A percentile compares a stretch with the other conserved stretches of the same genome.
Evolutionary conservation across 176 grass and related monocot genomes (phyloP).

Genomic region (Puya raimondii): DNA sequence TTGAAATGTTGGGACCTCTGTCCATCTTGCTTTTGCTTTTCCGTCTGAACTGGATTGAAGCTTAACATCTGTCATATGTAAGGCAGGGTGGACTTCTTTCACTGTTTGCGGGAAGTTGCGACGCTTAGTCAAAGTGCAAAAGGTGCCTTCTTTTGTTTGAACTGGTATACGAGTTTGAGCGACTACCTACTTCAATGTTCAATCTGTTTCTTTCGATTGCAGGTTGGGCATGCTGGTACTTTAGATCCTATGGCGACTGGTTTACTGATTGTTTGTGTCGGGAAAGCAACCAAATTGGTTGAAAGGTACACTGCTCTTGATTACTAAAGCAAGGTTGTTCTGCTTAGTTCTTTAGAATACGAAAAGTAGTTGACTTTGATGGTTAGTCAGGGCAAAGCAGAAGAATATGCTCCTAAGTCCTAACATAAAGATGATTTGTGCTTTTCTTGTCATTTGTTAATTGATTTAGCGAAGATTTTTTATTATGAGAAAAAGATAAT

Average conservation of each 20-base stretch:
- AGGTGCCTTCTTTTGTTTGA: conserved; percentile 28
- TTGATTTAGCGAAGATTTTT: too few species aligned
- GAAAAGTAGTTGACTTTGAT: background rate
- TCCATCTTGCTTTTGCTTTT: conserved; percentile 1
- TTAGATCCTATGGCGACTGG: conserved; percentile 96
- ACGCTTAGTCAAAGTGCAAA: conserved; percentile 85
- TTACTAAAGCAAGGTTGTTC: background rate
- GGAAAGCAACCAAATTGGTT: conserved; percentile 95
- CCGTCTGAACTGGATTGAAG: background rate
- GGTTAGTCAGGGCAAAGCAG: too few species aligned
- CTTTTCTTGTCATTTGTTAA: too few species aligned
- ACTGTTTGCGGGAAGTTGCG: conserved; percentile 95
- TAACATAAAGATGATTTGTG: too few species aligned
- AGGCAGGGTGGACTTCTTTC: conserved; percentile 94
- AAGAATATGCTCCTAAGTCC: too few species aligned
- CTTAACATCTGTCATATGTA: conserved; percentile 19
- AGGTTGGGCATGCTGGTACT: conserved; percentile 95
- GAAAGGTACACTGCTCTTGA: conserved; percentile 46
- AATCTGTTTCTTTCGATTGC: conserved; percentile 15
- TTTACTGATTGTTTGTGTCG: conserved; percentile 87
- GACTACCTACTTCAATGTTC: background rate
- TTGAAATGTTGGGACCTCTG: background rate
- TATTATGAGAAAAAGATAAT: too few species aligned
- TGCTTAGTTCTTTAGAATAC: background rate
- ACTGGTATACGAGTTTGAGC: background rate